These are phyloP conservation scores for Dictyostelium purpureum DNA, from an alignment of 78 protist genomes.

Conservation along the genomic window DNA sequence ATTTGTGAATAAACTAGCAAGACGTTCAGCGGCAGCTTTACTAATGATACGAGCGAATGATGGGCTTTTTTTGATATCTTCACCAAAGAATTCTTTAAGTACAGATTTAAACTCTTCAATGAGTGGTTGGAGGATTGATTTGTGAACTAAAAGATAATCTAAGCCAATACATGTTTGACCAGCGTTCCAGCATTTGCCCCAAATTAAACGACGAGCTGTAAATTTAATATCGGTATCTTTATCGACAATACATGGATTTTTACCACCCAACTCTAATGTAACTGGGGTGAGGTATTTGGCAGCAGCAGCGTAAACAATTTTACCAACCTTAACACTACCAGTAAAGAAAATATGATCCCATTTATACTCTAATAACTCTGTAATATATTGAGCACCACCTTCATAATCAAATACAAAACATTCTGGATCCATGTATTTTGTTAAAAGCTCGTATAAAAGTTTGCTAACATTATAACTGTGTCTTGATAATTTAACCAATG, in stretches of 20 bases:
- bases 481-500: constrained; percentile 89
- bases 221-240: constrained; percentile 45
- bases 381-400: constrained; percentile 65
- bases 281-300: constrained; percentile 91
- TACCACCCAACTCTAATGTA: constrained; percentile 97
- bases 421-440: constrained; percentile 54
- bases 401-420: constrained; percentile 44
- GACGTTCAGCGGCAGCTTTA: constrained; percentile 22
- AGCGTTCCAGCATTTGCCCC: constrained; percentile 87
- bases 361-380: constrained; percentile 65
- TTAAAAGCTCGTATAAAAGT: constrained; percentile 52
- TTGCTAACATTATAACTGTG: constrained; percentile 22
- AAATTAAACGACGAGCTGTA: constrained; percentile 77
- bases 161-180: constrained; percentile 95
- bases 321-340: constrained; percentile 88
- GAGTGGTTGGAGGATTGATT: constrained; percentile 21
- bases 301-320: constrained; percentile 83
- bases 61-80: constrained; percentile 2
- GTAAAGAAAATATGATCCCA: constrained; percentile 89
- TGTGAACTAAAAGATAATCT: constrained; percentile 59
- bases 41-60: constrained; percentile 71
- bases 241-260: constrained; percentile 92
- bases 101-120: constrained; percentile 48
- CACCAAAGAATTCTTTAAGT: constrained; percentile 58
- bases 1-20: constrained; percentile 19